phyloP scores from a whole-genome alignment of 2,329 filamentous ascomycete species.

The Xylaria sp. region DNA sequence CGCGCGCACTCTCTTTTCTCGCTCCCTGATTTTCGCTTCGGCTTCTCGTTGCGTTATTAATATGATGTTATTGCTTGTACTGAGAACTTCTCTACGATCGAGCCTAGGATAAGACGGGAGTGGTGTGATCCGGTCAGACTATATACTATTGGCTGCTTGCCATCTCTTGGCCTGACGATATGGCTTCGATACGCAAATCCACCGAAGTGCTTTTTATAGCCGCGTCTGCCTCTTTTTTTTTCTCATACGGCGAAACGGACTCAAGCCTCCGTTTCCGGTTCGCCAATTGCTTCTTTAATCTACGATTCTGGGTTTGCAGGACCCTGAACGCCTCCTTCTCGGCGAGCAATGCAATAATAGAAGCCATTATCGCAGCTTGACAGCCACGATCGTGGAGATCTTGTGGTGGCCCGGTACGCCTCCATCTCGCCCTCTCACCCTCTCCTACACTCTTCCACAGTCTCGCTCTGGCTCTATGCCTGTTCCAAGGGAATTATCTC shows the following conservation, averaged over 20 bases:
- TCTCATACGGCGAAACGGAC: not conserved
- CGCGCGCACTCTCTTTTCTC: not conserved
- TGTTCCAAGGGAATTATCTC: not conserved
- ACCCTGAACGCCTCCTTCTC: slow-evolving; percentile 4
- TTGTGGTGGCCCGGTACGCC: slow-evolving; percentile 4
- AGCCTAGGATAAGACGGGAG: not conserved
- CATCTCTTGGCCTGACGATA: not conserved
- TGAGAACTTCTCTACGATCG: not conserved
- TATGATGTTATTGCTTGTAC: not conserved
- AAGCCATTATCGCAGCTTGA: slow-evolving; percentile 8
- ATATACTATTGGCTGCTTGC: not conserved
- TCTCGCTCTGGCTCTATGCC: not conserved
- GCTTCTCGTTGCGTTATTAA: not conserved
- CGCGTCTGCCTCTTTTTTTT: not conserved
- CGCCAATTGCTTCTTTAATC: not conserved
- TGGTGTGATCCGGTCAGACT: not conserved
- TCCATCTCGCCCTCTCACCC: not conserved
- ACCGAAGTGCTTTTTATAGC: not conserved
- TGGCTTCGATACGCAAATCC: not conserved
- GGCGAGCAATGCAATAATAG: slow-evolving; percentile 4
- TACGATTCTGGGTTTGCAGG: not conserved
- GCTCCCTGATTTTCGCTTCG: not conserved
- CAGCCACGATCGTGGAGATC: slow-evolving; percentile 14
- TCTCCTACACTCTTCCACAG: not conserved
- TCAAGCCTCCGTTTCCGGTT: not conserved